phyloP scores from a whole-genome alignment of 257 asterid species.

The Penstemon eatonii region DNA sequence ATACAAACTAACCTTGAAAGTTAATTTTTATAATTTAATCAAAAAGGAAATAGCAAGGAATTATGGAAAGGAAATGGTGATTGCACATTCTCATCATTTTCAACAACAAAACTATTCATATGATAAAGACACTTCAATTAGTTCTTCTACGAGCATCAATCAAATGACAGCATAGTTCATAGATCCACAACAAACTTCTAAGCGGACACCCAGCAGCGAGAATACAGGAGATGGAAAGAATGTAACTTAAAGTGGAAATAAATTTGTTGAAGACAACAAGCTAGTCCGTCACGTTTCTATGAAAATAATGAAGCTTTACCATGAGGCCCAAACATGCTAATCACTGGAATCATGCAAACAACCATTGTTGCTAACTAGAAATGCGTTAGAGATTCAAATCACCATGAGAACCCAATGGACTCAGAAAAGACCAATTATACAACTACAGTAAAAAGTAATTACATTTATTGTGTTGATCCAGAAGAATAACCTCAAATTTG shows the following conservation, averaged over 20 bases:
- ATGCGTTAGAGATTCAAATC: not conserved
- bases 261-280: not conserved
- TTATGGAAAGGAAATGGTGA: no score
- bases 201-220: not conserved
- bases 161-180: not conserved
- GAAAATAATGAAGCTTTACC: no score
- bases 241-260: not conserved
- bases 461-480: not conserved
- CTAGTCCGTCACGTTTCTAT: not conserved
- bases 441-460: not conserved
- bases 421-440: not conserved
- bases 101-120: no score
- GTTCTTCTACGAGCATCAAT: no score
- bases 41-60: no score
- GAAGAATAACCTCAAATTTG: conserved; percentile 1
- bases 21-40: no score
- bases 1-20: no score
- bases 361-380: not conserved
- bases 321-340: not conserved
- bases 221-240: no score
- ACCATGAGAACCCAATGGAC: not conserved
- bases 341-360: not conserved
- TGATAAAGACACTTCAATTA: no score
- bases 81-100: no score
- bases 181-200: not conserved